These are phyloP conservation scores for Viola pubescens DNA, from an alignment of 441 rosid genomes.

Conservation along the genomic window DNA sequence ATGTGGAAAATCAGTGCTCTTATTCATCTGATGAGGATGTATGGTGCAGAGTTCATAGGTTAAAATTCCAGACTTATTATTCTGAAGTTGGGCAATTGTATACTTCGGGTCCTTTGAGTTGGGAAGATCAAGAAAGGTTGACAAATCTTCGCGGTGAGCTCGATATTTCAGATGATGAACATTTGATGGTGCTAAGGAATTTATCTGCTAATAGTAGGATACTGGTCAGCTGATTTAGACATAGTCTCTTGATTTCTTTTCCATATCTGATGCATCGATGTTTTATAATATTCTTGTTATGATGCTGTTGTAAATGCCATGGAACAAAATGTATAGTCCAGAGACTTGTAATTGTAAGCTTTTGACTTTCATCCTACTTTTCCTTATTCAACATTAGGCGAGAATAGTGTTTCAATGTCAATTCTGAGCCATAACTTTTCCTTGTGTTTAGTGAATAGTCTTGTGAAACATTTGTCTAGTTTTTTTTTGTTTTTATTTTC, in stretches of 20 bases:
- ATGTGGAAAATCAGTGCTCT: constrained; percentile 18
- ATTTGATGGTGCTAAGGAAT: constrained; percentile 62
- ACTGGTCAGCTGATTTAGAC: constrained; percentile 14
- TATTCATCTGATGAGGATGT: constrained; percentile 20
- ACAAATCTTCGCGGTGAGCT: constrained; percentile 54
- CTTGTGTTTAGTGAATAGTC: no score
- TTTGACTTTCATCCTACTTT: not conserved
- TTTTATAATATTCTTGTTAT: not conserved
- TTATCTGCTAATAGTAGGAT: constrained; percentile 25
- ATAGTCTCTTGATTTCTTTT: not conserved
- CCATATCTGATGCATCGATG: not conserved
- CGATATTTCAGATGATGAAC: constrained; percentile 69
- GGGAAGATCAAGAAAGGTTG: constrained; percentile 71
- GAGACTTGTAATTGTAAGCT: not conserved
- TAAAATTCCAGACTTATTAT: constrained; percentile 45
- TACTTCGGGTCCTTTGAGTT: constrained; percentile 68
- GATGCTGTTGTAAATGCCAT: constrained; percentile 9
- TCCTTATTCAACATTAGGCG: not conserved
- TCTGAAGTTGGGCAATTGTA: constrained; percentile 38
- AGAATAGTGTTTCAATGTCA: no score
- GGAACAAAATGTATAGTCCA: constrained; percentile 9
- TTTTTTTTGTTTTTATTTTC: no score
- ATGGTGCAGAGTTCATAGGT: constrained; percentile 37
- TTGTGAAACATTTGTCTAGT: no score
- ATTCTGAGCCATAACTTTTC: no score